phyloP scores from a whole-genome alignment of 345 rosid species.

The Citrus australasica region DNA sequence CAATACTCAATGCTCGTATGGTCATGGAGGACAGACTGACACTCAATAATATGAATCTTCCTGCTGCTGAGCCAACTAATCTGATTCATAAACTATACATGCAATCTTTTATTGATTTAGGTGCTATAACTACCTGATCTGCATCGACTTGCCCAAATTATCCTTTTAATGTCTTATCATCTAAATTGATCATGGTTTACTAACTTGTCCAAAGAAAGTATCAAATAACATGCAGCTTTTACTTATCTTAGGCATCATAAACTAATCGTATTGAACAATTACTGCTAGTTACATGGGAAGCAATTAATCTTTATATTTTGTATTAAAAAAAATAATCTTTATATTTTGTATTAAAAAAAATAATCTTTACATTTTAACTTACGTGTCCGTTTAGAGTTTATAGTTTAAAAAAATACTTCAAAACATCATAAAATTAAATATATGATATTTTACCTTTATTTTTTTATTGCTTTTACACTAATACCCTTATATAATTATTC shows the following conservation, averaged over 20 bases:
- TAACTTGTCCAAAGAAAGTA: background rate
- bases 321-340: too few species aligned
- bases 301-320: too few species aligned
- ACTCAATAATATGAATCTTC: slow-evolving; percentile 28
- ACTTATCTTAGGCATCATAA: background rate
- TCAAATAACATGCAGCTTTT: background rate
- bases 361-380: too few species aligned
- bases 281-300: background rate
- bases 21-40: slow-evolving; percentile 7
- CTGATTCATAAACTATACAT: slow-evolving; percentile 11
- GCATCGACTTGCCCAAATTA: background rate
- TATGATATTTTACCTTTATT: too few species aligned
- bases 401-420: too few species aligned
- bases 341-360: too few species aligned
- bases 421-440: too few species aligned
- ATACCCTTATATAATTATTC: too few species aligned
- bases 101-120: slow-evolving; percentile 11
- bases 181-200: background rate
- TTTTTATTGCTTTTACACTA: too few species aligned
- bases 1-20: background rate
- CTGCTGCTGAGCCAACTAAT: slow-evolving; percentile 26
- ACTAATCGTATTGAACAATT: too few species aligned
- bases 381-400: rapidly evolving
- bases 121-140: slow-evolving; percentile 17
- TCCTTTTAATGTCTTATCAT: background rate